Evolutionary conservation across 2,329 filamentous ascomycete species (phyloP), one percentile per base, ranked within the genome.

Genomic region (Hirsutella thompsonii): DNA sequence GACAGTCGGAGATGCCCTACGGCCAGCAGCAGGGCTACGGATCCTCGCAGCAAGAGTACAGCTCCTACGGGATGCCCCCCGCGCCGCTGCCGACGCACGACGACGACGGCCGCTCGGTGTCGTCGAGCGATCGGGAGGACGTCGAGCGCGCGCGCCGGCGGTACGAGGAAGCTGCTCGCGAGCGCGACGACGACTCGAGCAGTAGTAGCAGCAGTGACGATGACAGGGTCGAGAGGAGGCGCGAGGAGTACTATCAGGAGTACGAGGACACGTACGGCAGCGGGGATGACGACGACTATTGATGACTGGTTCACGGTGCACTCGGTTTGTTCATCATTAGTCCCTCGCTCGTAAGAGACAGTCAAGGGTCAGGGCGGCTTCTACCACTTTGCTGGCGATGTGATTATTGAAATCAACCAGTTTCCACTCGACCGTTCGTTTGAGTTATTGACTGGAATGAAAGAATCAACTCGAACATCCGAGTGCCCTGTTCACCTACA

Each of bases 141-240:
- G 62, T 60, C 42, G 59, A 55, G 49, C 67, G 62, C 44, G 70
- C 58, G 40, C 60, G 54, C 43, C 67, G 52, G 47, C 60, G 60
- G 37, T 67, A 64, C 39, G 65, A 70, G 48, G 64, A 67, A 47
- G 63, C 65, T 3, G 54, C 63, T 10, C 57, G 55, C 33, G 56
- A 47, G 1, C n/a, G n/a, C n/a, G 64, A 62, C 8, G 47, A 50
- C 4, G 61, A 64, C 46, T 68, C 65, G 1, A 58, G 29, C 29
- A 32, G 29, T n/a, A 32, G 29, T 16, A 70, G 63, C 55, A 74
- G 64, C 48, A 76, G 69, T 45, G 70, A 72, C 44, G 53, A 61
- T 4, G 63, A 76, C 53, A 66, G 67, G 41, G 55, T 73, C 4
- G 67, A 73, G 45, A 72, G 77, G 53, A 69, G 69, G 2, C 48